A percentile compares a stretch with the other conserved stretches of the same genome.
These are phyloP conservation scores for Halenospora varia DNA, from an alignment of 495 filamentous ascomycete species.

Conservation along the genomic window DNA sequence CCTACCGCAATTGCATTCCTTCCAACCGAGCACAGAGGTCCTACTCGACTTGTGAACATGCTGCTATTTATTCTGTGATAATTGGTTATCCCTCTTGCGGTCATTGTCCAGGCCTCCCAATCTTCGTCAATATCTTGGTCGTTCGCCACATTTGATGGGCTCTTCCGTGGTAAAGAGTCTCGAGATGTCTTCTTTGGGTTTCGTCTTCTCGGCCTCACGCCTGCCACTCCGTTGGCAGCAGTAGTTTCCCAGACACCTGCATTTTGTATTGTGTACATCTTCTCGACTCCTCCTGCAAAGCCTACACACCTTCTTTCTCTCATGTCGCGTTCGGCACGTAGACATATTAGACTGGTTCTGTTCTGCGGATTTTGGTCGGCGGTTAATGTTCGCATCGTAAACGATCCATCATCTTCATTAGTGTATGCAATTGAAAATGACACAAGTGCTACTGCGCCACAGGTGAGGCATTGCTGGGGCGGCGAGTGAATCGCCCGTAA, in stretches of 20 bases:
- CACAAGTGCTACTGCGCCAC: background rate
- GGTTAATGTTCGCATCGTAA: background rate
- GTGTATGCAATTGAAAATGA: background rate
- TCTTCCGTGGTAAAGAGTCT: background rate
- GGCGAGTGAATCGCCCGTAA: background rate
- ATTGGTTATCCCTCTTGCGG: background rate
- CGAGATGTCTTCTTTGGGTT: background rate
- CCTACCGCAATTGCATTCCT: conserved; percentile 1
- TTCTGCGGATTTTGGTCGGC: background rate
- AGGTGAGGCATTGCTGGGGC: background rate
- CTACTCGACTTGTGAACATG: background rate
- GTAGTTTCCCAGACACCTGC: background rate
- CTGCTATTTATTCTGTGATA: background rate
- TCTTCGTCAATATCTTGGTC: background rate
- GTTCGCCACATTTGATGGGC: background rate
- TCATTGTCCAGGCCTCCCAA: conserved; percentile 1
- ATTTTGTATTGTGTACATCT: background rate
- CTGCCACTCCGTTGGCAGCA: background rate
- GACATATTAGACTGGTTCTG: background rate
- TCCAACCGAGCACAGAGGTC: background rate
- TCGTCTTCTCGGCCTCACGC: background rate
- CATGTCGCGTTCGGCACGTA: background rate
- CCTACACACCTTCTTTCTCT: background rate
- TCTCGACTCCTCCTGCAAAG: background rate
- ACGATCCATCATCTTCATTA: background rate